phyloP scores from a whole-genome alignment of 1,139 yeast genomes.

The Hemisphaericaspora lyxosophila region DNA sequence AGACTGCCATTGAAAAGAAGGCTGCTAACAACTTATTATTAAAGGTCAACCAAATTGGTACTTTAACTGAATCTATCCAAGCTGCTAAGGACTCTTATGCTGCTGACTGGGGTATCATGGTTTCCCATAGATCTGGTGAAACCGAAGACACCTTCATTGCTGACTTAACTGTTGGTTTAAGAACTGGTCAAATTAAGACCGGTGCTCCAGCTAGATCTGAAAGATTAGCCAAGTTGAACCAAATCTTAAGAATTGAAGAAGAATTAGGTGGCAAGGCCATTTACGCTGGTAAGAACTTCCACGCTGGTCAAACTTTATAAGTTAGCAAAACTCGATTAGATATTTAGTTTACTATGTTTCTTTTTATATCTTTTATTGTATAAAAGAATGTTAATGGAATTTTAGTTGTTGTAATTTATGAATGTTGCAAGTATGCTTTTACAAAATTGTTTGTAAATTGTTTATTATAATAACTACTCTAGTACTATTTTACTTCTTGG shows the following conservation, averaged over 20 bases:
- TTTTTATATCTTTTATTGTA: conserved; percentile 2
- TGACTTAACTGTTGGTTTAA: conserved; percentile 92
- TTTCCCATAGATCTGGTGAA: conserved; percentile 98
- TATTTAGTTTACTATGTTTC: conserved; percentile 1
- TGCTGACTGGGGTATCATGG: conserved; percentile 98
- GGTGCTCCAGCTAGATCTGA: conserved; percentile 99
- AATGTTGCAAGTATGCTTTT: too few species aligned
- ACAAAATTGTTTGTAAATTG: too few species aligned
- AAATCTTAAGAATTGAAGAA: conserved; percentile 96
- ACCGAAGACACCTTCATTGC: conserved; percentile 98
- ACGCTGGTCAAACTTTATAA: conserved; percentile 40
- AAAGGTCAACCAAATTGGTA: conserved; percentile 96
- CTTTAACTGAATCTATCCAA: conserved; percentile 85
- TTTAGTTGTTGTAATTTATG: too few species aligned
- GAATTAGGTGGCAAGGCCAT: conserved; percentile 93
- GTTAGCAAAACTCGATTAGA: conserved; percentile 6
- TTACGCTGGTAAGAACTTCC: conserved; percentile 91
- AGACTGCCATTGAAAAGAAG: conserved; percentile 93
- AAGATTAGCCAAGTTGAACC: conserved; percentile 97
- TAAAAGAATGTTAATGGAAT: neutral
- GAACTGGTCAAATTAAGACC: conserved; percentile 97
- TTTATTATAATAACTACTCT: neutral
- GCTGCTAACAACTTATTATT: conserved; percentile 88
- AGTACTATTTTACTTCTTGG: conserved; percentile 4
- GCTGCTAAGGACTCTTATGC: conserved; percentile 89